Base-by-base conservation (phyloP, 2,329 filamentous ascomycete genomes). In the Penicillium sp. region DNA sequence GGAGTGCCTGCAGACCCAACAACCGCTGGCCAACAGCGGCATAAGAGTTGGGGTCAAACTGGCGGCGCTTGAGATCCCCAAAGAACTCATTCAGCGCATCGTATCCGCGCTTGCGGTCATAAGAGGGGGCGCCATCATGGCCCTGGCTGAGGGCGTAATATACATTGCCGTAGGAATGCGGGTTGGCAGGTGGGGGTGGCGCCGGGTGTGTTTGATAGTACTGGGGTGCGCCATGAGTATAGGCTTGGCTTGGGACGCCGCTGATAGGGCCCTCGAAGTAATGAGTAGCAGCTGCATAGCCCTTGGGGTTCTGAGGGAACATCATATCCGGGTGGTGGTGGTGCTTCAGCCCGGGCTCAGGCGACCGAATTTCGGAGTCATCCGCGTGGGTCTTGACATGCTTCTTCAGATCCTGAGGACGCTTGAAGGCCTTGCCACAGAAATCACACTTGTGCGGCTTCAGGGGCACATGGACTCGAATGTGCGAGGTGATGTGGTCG, bases 391-490 rank as follows among this genome's bases (percentile, higher is more conserved):
- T 98, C 87, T 98, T 99, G 77, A 98, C 92, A 75, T 99, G 95
- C 82, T 99, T 99, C 87, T 99, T 98, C 69, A 99, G 77, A 81
- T 99, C 95, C 80, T 99, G 95, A 2, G 95, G 95, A 33, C 95
- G 90, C 86, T 99, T 99, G 85, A 99, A 99, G 1, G 93, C 93
- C 82, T 99, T 99, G 73, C 92, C 92, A 73, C 95, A 99, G 79
- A 97, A 96, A 74, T 97, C 93, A 77, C 95, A 99, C 79, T 97
- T 98, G 82, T 99, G 95, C 66, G 95, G 95, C 84, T 99, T 99
- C 60, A 99, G 82, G 1, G 95, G 95, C n/a, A 99, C 93, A 75
- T 99, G 95, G 53, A 98, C 95, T 64, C 95, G 91, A 69, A 99
- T 97, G 78, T 99, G 95, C 50, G 95, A 98, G 50, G 95, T 99